Evolutionary conservation across 73 alveolate species (phyloP).

Genomic region (Symbiodinium natans): DNA sequence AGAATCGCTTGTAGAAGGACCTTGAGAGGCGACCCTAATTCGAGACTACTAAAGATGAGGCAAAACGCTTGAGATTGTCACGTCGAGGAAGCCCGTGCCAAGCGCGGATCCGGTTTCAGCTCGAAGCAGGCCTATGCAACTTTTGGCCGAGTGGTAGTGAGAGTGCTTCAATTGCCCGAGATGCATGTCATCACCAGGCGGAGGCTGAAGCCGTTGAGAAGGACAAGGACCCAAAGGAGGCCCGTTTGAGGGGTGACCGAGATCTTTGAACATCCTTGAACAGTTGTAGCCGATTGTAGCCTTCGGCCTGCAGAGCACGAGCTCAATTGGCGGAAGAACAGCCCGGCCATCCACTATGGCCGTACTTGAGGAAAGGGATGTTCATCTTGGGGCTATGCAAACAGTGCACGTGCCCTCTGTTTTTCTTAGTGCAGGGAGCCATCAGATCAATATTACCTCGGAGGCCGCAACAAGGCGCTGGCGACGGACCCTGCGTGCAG

Average conservation of each 20-base stretch:
- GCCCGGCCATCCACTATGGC: no score
- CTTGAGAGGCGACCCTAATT: background rate
- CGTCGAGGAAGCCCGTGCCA: conserved; percentile 62
- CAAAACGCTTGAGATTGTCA: background rate
- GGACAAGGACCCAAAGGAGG: conserved; percentile 60
- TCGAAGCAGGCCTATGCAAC: background rate
- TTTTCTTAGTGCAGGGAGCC: no score
- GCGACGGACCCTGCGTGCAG: conserved; percentile 86
- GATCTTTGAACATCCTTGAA: no score
- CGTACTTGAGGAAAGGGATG: no score
- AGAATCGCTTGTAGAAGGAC: no score
- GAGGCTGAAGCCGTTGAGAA: background rate
- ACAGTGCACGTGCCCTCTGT: no score
- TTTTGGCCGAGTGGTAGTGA: background rate
- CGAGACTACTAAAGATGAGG: background rate
- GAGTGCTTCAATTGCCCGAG: background rate
- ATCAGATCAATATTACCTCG: no score
- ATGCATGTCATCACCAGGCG: background rate
- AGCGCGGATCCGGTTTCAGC: conserved; percentile 64
- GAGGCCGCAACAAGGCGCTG: conserved; percentile 82
- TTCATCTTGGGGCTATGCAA: no score
- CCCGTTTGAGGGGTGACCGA: background rate
- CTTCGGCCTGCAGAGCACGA: no score
- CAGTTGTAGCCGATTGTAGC: no score
- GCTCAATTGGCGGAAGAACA: no score